phyloP scores from a whole-genome alignment of 331 rosid species.

The Rhamnella rubrinervis region DNA sequence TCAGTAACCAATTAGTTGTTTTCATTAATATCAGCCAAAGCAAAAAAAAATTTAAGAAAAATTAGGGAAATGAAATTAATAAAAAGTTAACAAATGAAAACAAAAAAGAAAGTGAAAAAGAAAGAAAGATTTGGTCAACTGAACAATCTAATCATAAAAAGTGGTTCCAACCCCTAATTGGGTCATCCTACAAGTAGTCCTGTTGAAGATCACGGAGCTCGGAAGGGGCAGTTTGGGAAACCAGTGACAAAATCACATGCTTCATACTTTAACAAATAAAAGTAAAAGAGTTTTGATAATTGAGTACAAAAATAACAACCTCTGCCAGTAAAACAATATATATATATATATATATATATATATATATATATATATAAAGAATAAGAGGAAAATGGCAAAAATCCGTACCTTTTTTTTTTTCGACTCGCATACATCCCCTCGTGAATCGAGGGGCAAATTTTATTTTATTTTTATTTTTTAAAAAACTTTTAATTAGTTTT shows the following conservation, averaged over 20 bases:
- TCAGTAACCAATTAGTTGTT: no score
- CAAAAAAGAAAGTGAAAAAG: neutral
- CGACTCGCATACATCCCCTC: slow-evolving; percentile 41
- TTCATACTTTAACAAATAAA: slow-evolving; percentile 11
- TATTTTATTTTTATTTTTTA: slow-evolving; percentile 28
- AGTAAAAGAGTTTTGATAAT: slow-evolving; percentile 30
- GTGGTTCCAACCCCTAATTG: slow-evolving; percentile 6
- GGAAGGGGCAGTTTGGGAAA: slow-evolving; percentile 33
- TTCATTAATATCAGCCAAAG: no score
- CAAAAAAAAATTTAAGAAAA: neutral
- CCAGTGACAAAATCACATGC: slow-evolving; percentile 34
- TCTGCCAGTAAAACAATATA: slow-evolving; percentile 45
- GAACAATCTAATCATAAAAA: slow-evolving; percentile 13
- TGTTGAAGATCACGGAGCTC: neutral
- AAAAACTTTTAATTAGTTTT: neutral
- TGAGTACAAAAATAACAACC: slow-evolving; percentile 82
- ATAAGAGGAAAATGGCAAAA: slow-evolving; percentile 40
- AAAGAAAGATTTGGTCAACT: slow-evolving; percentile 12
- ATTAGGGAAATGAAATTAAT: neutral
- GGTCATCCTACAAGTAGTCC: neutral
- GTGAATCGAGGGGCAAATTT: slow-evolving; percentile 54
- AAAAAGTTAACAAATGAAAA: neutral
- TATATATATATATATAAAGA: slow-evolving; percentile 37
- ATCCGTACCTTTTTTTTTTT: slow-evolving; percentile 37
- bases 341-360: slow-evolving; percentile 6